Evolutionary conservation across 371 early-diverging fungal species (phyloP).

Genomic region (Rhizopus arrhizus): DNA sequence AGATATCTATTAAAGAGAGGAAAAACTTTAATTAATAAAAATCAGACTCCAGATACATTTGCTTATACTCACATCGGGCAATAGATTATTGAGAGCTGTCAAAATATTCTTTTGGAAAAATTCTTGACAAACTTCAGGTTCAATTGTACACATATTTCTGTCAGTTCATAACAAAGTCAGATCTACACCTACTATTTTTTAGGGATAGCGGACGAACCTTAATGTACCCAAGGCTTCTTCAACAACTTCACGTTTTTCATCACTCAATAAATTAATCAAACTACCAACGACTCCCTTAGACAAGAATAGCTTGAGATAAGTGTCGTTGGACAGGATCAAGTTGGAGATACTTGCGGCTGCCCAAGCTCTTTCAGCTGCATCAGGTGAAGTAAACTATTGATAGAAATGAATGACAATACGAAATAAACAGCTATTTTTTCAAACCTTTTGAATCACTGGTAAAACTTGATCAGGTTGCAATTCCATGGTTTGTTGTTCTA

Average conservation of each 20-base stretch:
- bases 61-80: conserved; percentile 43
- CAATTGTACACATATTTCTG: conserved; percentile 66
- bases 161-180: neutral
- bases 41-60: neutral
- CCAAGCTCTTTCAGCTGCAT: conserved; percentile 84
- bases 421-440: neutral
- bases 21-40: too few relatives aligned
- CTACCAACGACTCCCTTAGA: conserved; percentile 68
- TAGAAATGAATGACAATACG: conserved; percentile 14
- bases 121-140: conserved; percentile 66
- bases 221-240: conserved; percentile 81
- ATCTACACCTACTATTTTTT: neutral
- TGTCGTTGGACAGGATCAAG: conserved; percentile 62
- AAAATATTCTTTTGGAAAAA: conserved; percentile 70
- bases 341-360: conserved; percentile 86
- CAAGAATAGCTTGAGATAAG: conserved; percentile 70
- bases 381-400: conserved; percentile 60
- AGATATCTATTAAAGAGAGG: conserved; percentile 30
- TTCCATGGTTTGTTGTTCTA: conserved; percentile 22
- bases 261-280: conserved; percentile 72
- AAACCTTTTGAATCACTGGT: conserved; percentile 64
- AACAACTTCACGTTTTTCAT: conserved; percentile 72
- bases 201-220: conserved; percentile 34
- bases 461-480: conserved; percentile 47
- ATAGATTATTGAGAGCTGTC: conserved; percentile 52